Base-by-base conservation (phyloP, 345 rosid species). In the Cochlearia excelsa region DNA sequence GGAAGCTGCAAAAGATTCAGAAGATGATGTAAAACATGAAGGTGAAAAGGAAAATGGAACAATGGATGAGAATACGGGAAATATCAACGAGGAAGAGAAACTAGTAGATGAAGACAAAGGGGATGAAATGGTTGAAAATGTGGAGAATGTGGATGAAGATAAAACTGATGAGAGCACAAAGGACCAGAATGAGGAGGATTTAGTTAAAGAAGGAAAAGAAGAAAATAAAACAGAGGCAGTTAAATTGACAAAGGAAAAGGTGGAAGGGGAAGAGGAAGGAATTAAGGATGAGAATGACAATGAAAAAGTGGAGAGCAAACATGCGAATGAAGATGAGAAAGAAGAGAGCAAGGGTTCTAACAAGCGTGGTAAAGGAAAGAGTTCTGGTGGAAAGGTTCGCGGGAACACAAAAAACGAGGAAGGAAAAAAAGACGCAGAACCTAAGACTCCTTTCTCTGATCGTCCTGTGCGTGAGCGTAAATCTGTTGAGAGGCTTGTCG, bases 391-490 rank as follows among this genome's bases (percentile, higher is more conserved):
- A 39, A 68, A 68, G 61, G 76, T 75, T 68, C 56, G 26, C 9
- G 67, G 65, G 66, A 67, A 31, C 3, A 65, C 62, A 65, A 75
- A 62, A 66, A 70, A 33, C 66, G 77, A 48, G 51, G 69, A 67
- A 61, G 78, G 48, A 55, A 76, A 75, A 68, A 78, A 81, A 59
- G 83, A 74, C 48, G 65, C 59, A 37, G 87, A 77, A 69, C 84
- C 67, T 6, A 79, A 77, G 74, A 88, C 95, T 67, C 90, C 92
- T 77, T 57, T 60, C 49, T 67, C 73, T 57, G 84, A 88, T 68
- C 85, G 98, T 51, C 98, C 98, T 30, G 95, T 86, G 58, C 90
- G 98, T 30, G 98, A 88, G 81, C 75, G 98, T 9, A 92, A 86
- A 72, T 84, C 93, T 57, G 98, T 92, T 65, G 98, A 92, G 70